Percentiles rank a stretch among this genome's conserved stretches.
Conservation (phyloP, 768 basidiomycete species). For the Suillus discolor region DNA sequence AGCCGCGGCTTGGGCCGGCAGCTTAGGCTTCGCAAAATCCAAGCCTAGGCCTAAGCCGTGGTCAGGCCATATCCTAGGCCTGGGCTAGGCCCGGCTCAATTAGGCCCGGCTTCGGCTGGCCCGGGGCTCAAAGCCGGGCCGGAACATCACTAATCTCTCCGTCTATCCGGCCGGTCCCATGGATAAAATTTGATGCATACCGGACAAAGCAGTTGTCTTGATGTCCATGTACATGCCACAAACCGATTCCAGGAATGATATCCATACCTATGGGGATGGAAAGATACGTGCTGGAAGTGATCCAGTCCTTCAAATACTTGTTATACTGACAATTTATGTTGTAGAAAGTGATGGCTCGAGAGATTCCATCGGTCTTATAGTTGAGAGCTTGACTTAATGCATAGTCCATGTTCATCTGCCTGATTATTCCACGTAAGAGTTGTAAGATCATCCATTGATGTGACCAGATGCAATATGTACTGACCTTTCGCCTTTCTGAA, state of each 20-base stretch:
- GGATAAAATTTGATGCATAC: conserved; percentile 10
- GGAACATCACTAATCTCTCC: too few species aligned
- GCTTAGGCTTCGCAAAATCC: too few species aligned
- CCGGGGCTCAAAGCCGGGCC: too few species aligned
- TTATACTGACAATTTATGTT: conserved; percentile 32
- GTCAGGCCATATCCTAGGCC: too few species aligned
- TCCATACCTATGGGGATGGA: neutral
- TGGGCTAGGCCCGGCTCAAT: too few species aligned
- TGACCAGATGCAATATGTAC: neutral
- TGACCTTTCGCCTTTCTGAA: conserved; percentile 35
- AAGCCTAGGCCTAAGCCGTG: too few species aligned
- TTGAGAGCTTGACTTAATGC: conserved; percentile 24
- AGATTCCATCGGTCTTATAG: conserved; percentile 12
- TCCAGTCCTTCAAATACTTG: conserved; percentile 16
- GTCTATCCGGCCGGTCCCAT: neutral
- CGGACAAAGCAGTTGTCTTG: conserved; percentile 5
- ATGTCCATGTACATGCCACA: conserved; percentile 14
- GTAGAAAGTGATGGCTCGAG: conserved; percentile 22
- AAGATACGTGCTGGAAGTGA: neutral
- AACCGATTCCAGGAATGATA: conserved; percentile 5
- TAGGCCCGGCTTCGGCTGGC: too few species aligned
- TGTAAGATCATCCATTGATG: neutral
- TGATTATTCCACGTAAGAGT: neutral
- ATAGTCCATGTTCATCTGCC: conserved; percentile 34
- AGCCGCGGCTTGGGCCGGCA: too few species aligned